These are phyloP conservation scores for Aspergillus pseudoglaucus DNA, from an alignment of 2,329 filamentous ascomycete species.

Conservation along the genomic window DNA sequence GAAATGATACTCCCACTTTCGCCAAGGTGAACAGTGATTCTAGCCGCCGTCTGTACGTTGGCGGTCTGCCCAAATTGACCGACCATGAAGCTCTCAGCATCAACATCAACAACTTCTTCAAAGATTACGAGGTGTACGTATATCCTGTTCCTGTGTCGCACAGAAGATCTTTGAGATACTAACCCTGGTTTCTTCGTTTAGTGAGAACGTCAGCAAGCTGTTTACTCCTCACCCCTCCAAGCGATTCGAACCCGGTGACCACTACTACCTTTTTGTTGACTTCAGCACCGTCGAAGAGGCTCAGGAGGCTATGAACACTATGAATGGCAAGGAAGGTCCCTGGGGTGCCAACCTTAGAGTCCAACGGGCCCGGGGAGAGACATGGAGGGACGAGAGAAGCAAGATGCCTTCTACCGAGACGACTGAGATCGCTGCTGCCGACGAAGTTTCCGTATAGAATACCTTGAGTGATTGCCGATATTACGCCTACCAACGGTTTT, in stretches of 20 bases:
- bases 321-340: constrained; percentile 36
- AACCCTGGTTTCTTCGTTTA: constrained; percentile 8
- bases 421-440: constrained; percentile 1
- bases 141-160: neutral
- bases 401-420: constrained; percentile 13
- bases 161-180: neutral
- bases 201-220: constrained; percentile 44
- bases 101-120: constrained; percentile 41
- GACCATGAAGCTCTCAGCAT: constrained; percentile 37
- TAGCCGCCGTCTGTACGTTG: constrained; percentile 42
- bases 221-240: constrained; percentile 56
- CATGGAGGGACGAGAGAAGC: constrained; percentile 22
- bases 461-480: neutral
- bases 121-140: constrained; percentile 37
- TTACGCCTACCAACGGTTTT: neutral
- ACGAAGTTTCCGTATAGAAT: constrained; percentile 4
- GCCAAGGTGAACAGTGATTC: constrained; percentile 29
- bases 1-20: constrained; percentile 32
- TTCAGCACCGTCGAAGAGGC: constrained; percentile 52
- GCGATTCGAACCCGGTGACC: constrained; percentile 46
- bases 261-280: constrained; percentile 63
- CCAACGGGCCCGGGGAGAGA: constrained; percentile 35
- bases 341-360: constrained; percentile 37
- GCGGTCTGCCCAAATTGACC: constrained; percentile 40
- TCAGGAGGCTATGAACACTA: constrained; percentile 41